Conservation (phyloP, 805 yeast species). For the Starmerella cellae region DNA sequence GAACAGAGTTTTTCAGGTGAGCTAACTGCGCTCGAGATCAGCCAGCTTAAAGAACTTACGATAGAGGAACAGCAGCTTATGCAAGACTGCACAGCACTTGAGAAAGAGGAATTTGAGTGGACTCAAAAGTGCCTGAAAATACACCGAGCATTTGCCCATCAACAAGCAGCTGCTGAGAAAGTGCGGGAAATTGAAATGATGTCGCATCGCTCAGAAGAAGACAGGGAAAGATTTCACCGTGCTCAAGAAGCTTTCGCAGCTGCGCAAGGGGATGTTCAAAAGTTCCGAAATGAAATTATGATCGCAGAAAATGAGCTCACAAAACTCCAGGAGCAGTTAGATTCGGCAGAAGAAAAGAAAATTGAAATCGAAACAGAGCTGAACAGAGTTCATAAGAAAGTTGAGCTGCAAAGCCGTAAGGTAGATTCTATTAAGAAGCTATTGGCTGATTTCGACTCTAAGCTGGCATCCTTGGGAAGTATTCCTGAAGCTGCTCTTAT, state of each 20-base stretch:
- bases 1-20: background rate
- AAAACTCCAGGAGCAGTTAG: background rate
- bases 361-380: background rate
- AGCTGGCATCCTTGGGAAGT: background rate
- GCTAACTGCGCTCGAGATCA: background rate
- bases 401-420: constrained; percentile 3
- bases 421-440: constrained; percentile 1
- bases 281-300: background rate
- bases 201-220: background rate
- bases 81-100: background rate
- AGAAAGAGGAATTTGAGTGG: background rate
- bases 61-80: background rate
- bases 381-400: background rate
- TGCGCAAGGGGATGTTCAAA: constrained; percentile 1
- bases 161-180: background rate
- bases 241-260: constrained; percentile 1
- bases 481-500: constrained; percentile 6
- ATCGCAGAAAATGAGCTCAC: background rate
- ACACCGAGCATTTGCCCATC: background rate
- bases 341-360: background rate
- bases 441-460: background rate
- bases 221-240: background rate
- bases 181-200: background rate
- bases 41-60: background rate
- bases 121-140: background rate